Percentiles rank a stretch among this genome's conserved stretches.
phyloP scores from a whole-genome alignment of 164 flowering plant genomes.

The Vitis vinifera region ASM3070453v1 NC_081810.1:9243501-9244000 shows the following conservation, averaged over 20 bases:
- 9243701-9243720: conserved; percentile 83
- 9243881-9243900: conserved; percentile 28
- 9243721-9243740: conserved; percentile 87
- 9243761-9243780: conserved; percentile 80
- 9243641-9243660: neutral
- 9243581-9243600: too few relatives aligned
- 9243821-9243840: conserved; percentile 61
- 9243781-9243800: conserved; percentile 95
- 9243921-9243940: conserved; percentile 58
- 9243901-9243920: conserved; percentile 39
- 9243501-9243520: too few relatives aligned
- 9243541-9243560: too few relatives aligned
- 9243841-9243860: conserved; percentile 41
- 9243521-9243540: too few relatives aligned
- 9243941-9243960: conserved; percentile 54
- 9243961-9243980: conserved; percentile 44
- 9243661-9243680: conserved; percentile 54
- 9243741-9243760: conserved; percentile 76
- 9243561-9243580: too few relatives aligned
- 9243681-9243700: conserved; percentile 73
- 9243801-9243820: conserved; percentile 80
- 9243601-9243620: too few relatives aligned
- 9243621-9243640: neutral
- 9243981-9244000: conserved; percentile 58
- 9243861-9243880: conserved; percentile 44